phyloP scores from a whole-genome alignment of 2,329 filamentous ascomycete species.

The Rutstroemia sydowiana region DNA sequence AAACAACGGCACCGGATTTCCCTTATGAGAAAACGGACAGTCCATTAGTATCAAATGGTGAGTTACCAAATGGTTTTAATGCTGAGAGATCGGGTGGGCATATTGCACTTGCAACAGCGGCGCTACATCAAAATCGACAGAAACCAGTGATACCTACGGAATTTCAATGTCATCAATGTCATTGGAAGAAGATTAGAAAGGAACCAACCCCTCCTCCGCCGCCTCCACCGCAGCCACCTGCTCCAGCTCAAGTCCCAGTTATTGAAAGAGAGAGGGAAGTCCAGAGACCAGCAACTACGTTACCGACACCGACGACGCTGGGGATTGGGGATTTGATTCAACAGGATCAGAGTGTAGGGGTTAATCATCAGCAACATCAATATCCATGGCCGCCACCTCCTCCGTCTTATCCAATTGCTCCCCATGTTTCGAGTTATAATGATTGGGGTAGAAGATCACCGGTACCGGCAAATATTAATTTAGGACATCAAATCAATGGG shows the following conservation, averaged over 20 bases:
- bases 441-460: conserved; percentile 47
- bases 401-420: conserved; percentile 33
- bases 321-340: conserved; percentile 16
- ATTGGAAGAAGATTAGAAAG: conserved; percentile 40
- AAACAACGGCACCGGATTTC: neutral
- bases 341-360: conserved; percentile 28
- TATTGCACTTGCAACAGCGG: conserved; percentile 29
- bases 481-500: conserved; percentile 44
- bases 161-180: conserved; percentile 72
- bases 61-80: conserved; percentile 11
- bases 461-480: conserved; percentile 37
- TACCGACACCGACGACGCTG: conserved; percentile 23
- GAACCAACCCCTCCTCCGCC: conserved; percentile 18
- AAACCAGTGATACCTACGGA: conserved; percentile 32
- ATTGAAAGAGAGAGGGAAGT: conserved; percentile 15
- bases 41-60: conserved; percentile 10
- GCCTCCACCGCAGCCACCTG: conserved; percentile 1
- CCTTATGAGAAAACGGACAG: neutral
- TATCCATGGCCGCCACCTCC: conserved; percentile 31
- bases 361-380: conserved; percentile 14
- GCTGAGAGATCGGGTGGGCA: conserved; percentile 18
- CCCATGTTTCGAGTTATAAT: conserved; percentile 32
- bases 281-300: conserved; percentile 17
- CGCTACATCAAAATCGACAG: conserved; percentile 25
- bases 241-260: conserved; percentile 17